These are phyloP conservation scores for Aphanomyces euteiches DNA, from an alignment of 352 stramenopile species.

Conservation along the genomic window DNA sequence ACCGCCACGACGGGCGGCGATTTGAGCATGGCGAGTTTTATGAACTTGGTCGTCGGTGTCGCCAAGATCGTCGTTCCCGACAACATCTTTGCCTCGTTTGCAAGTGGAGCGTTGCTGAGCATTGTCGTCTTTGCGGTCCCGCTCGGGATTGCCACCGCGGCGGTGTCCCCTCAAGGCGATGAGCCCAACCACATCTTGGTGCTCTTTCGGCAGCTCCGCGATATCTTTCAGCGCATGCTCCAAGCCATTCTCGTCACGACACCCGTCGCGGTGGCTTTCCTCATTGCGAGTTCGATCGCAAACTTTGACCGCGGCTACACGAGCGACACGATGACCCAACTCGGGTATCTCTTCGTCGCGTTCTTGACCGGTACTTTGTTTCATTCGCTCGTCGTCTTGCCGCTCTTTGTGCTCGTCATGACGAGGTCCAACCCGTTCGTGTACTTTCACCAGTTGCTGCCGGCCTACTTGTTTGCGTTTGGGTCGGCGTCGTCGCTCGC, in stretches of 20 bases:
- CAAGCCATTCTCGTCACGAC: slow-evolving; percentile 28
- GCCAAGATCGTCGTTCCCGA: slow-evolving; percentile 53
- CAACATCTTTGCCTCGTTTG: slow-evolving; percentile 58
- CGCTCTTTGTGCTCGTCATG: slow-evolving; percentile 49
- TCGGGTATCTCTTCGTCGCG: slow-evolving; percentile 13
- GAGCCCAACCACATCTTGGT: slow-evolving; percentile 25
- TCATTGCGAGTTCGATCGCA: not conserved
- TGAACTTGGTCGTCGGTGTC: slow-evolving; percentile 51
- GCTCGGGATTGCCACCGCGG: slow-evolving; percentile 36
- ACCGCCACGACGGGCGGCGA: no score
- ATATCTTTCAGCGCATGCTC: slow-evolving; percentile 45
- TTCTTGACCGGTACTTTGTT: slow-evolving; percentile 12
- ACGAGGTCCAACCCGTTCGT: slow-evolving; percentile 61
- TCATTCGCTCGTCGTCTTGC: slow-evolving; percentile 45
- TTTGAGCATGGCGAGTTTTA: slow-evolving; percentile 33
- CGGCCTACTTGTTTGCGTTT: slow-evolving; percentile 72
- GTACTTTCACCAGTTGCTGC: slow-evolving; percentile 63
- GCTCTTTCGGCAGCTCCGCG: slow-evolving; percentile 40
- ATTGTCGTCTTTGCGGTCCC: slow-evolving; percentile 72
- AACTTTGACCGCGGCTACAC: not conserved
- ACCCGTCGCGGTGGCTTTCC: not conserved
- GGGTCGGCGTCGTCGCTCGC: slow-evolving; percentile 76
- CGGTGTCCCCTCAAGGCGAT: no score
- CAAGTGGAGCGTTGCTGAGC: slow-evolving; percentile 47
- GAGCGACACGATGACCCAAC: not conserved